phyloP scores from a whole-genome alignment of 306 rosid species.

The Fragaria vesca region DNA sequence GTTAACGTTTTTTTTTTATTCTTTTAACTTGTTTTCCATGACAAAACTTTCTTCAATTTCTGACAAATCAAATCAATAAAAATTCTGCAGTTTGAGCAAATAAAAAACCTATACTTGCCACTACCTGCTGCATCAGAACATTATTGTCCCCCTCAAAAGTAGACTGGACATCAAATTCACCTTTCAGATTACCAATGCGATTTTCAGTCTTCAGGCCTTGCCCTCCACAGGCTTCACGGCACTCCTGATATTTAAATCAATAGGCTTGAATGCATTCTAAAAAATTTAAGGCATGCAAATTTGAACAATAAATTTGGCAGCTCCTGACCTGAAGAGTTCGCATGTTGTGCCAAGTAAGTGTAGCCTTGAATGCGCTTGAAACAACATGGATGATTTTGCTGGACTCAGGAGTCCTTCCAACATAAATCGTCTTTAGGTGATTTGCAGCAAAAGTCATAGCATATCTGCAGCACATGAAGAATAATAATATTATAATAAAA shows the following conservation, averaged over 20 bases:
- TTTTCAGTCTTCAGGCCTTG: conserved; percentile 90
- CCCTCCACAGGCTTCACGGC: conserved; percentile 97
- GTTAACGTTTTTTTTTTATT: not conserved
- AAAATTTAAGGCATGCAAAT: conserved; percentile 1
- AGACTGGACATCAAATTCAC: conserved; percentile 88
- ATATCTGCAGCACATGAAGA: conserved; percentile 49
- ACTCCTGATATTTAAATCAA: conserved; percentile 58
- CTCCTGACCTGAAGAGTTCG: conserved; percentile 74
- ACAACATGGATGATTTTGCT: conserved; percentile 76
- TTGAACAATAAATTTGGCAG: conserved; percentile 4
- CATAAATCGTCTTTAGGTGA: conserved; percentile 67
- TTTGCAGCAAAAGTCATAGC: conserved; percentile 82
- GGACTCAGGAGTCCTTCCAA: conserved; percentile 62
- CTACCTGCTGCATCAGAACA: conserved; percentile 97
- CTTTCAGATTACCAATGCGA: conserved; percentile 68
- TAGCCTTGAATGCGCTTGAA: conserved; percentile 90
- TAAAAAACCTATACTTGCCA: not conserved
- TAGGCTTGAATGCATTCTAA: not conserved
- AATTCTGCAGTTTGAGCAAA: not conserved
- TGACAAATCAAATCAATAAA: not conserved
- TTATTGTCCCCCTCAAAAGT: conserved; percentile 99
- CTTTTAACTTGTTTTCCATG: too few relatives aligned
- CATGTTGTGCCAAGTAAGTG: conserved; percentile 87
- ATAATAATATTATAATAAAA: conserved; percentile 7
- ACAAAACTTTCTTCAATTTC: not conserved